Base-by-base conservation (phyloP, 2,329 filamentous ascomycete species). In the Fusarium armeniacum region DNA sequence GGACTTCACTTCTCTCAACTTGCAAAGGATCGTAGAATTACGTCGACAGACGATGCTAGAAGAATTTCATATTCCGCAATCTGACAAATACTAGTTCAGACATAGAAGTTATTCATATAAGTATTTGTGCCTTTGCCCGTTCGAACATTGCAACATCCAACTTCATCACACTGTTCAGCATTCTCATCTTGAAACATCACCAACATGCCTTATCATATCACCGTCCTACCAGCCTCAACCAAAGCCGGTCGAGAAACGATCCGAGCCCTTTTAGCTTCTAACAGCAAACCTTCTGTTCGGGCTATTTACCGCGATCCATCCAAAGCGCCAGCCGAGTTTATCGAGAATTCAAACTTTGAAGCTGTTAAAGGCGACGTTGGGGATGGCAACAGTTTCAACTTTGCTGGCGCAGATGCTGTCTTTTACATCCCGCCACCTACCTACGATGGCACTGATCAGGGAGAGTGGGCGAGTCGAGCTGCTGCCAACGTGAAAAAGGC, bases 371-470 rank as follows among this genome's bases (percentile, higher is more conserved):
- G 77, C 22, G 78, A 80, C n/a, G 73, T 79, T 10, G 65, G 59
- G 18, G 56, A 69, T 3, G 76, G 71, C 1, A 41, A 24, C 0
- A 68, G 67, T 2, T 71, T 80, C 11, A 69, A 78, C 40, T 79
- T 80, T 43, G 51, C 59, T 9, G 57, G 53, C 13, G 77, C 76
- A 4, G 71, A 78, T 30, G 77, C 72, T 7, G 73, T 80, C 20
- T 73, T 80, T 46, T 80, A 79, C 40, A 63, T 78, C 35, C 78
- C 78, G 2, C 78, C 78, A 1, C 77, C 77, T 11, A 73, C 61
- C 12, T 73, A 67, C 13, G 72, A 77, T 41, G 75, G 72, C 8
- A 55, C 62, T 9, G 72, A 77, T 24, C 40, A 68, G 18, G 65
- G 62, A 22, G 65, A 77, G 20, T 75, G 72, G 51, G 76, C 75